Percentiles rank a stretch among this genome's conserved stretches.
phyloP scores from a whole-genome alignment of 2,329 filamentous ascomycete genomes.

The Leptographium procerum region DNA sequence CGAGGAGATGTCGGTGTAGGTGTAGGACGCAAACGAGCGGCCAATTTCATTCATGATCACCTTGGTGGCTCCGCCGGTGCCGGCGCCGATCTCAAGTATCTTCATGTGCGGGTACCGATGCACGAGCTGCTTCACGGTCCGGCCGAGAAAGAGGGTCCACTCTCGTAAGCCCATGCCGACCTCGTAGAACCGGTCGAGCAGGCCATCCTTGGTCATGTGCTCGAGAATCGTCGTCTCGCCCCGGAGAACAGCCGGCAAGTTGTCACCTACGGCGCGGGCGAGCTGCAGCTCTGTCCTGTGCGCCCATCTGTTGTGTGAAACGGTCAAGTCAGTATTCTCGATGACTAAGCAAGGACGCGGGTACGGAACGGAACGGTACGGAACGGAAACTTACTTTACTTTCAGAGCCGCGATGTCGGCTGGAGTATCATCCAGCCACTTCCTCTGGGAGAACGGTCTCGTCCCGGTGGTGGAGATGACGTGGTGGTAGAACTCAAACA shows the following conservation, averaged over 20 bases:
- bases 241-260: conserved; percentile 15
- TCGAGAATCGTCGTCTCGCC: conserved; percentile 16
- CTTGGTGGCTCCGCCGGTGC: conserved; percentile 18
- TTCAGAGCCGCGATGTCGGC: too few relatives aligned
- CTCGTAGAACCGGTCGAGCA: conserved; percentile 12
- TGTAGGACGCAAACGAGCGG: conserved; percentile 13
- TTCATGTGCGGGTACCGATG: conserved; percentile 16
- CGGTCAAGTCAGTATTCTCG: too few relatives aligned
- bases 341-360: too few relatives aligned
- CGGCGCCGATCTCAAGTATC: conserved; percentile 28
- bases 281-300: background rate
- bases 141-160: conserved; percentile 7
- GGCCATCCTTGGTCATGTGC: conserved; percentile 16
- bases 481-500: too few relatives aligned
- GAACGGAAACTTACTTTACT: too few relatives aligned
- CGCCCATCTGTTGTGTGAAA: conserved; percentile 26
- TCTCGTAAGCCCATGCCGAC: conserved; percentile 8
- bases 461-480: too few relatives aligned
- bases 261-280: conserved; percentile 6
- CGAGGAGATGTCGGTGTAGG: conserved; percentile 13
- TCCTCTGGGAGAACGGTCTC: too few relatives aligned
- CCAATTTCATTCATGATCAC: conserved; percentile 11
- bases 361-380: too few relatives aligned
- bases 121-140: conserved; percentile 7
- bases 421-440: too few relatives aligned